These are phyloP conservation scores for Ceratopteris richardii DNA, from an alignment of 75 land plant genomes.

Conservation along the genomic window DNA sequence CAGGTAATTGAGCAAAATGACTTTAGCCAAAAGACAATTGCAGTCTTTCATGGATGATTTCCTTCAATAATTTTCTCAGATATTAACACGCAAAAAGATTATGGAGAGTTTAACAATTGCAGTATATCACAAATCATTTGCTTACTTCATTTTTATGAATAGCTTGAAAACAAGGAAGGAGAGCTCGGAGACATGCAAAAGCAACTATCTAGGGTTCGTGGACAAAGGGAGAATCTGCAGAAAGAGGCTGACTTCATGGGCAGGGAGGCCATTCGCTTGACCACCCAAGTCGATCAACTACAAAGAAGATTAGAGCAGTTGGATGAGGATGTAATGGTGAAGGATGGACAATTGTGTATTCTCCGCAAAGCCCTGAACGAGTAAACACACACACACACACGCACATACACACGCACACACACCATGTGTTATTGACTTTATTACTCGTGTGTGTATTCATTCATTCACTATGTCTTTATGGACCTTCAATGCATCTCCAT, in stretches of 20 bases:
- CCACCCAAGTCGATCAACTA: constrained; percentile 45
- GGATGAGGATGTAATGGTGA: constrained; percentile 76
- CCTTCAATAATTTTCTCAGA: no score
- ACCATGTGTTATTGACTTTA: no score
- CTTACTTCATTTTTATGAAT: no score
- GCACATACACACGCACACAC: no score
- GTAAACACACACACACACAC: not conserved
- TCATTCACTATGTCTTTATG: no score
- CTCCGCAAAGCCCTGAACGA: constrained; percentile 9
- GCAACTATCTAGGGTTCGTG: constrained; percentile 35
- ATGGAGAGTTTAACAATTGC: no score
- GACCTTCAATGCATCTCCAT: no score
- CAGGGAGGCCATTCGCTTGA: constrained; percentile 60
- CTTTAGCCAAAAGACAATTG: no score
- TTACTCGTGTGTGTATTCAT: no score
- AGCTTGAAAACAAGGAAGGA: constrained; percentile 13
- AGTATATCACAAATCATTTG: no score
- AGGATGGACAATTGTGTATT: constrained; percentile 84
- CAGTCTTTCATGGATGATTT: no score
- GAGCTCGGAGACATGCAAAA: constrained; percentile 47
- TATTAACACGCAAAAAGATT: no score
- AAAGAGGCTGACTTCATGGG: constrained; percentile 59
- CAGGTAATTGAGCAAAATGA: not conserved
- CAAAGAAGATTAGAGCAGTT: constrained; percentile 62
- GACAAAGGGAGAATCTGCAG: constrained; percentile 77